Conservation (phyloP, 805 yeast species). For the Isabelozyma heimii region DNA sequence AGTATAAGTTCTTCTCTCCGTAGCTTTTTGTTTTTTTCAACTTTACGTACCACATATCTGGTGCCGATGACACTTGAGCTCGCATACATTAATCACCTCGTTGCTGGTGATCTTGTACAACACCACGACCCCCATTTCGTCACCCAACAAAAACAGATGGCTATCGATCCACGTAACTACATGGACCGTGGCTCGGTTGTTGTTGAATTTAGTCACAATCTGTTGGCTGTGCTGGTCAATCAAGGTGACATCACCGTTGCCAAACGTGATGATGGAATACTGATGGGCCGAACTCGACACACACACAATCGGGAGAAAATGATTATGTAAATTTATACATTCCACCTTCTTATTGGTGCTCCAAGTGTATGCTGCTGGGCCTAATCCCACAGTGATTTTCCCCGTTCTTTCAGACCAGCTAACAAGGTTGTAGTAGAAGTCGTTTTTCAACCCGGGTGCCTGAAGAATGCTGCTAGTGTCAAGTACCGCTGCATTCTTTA, state of each 20-base stretch:
- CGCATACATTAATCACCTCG: conserved; percentile 5
- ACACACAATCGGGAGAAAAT: conserved; percentile 37
- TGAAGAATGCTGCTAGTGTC: conserved; percentile 15
- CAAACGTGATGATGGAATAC: conserved; percentile 60
- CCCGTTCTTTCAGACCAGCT: conserved; percentile 62
- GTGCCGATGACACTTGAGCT: conserved; percentile 27
- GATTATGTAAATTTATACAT: conserved; percentile 45
- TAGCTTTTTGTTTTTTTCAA: too few relatives aligned
- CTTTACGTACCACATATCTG: conserved; percentile 35
- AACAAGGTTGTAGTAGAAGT: conserved; percentile 72
- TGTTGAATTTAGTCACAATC: conserved; percentile 9
- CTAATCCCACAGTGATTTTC: conserved; percentile 66
- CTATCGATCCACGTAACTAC: conserved; percentile 59
- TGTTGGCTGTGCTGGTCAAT: conserved; percentile 35
- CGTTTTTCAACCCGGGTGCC: conserved; percentile 72
- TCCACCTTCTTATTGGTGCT: conserved; percentile 34
- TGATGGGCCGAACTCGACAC: conserved; percentile 40
- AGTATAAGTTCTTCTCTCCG: too few relatives aligned
- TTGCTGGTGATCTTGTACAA: conserved; percentile 3
- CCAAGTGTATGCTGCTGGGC: conserved; percentile 61
- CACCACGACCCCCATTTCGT: conserved; percentile 14
- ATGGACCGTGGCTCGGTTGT: conserved; percentile 43
- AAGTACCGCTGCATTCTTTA: not conserved
- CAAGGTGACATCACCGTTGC: conserved; percentile 50
- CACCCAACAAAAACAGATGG: conserved; percentile 55